Evolutionary conservation across 1,139 yeast species (phyloP), one percentile per base, ranked within the genome.

Genomic region (Taiozyma sp.): DNA sequence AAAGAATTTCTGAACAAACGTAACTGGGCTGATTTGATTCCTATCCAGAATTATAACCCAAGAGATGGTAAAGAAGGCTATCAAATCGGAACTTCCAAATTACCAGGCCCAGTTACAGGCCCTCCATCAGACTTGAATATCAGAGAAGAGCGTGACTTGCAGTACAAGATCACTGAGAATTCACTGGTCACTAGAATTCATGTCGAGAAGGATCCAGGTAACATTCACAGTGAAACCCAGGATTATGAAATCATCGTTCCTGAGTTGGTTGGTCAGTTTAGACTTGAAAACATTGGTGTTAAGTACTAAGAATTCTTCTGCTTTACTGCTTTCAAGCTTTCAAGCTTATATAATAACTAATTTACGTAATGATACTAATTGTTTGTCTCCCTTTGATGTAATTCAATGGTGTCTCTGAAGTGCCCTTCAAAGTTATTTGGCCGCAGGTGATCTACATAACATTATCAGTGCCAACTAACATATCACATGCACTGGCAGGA

Each of bases 191-290:
- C 91, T 9, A 81, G 88, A 1, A 68, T 90, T 43, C 90, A 84
- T 60, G 85, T 88, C 49, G 97, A 91, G 65, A 74, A 75, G 51
- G 83, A 87, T 57, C 74, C 76, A 24, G 61, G 57, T n/a, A 75
- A 79, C 54, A 62, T 70, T 1, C 69, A 73, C n/a, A 80, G 87
- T 45, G 71, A 74, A 38, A 83, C 92, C 5, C 75, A 77, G 40
- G 82, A 75, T 43, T 91, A 89, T 66, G 88, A 86, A 61, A 69
- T 89, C 41, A 67, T 84, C 50, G 80, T 90, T 54, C 97, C 97
- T 1, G 78, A 79, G 38, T 71, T 85, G 14, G 32, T 51, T 10
- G 58, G 59, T 2, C 53, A 53, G 13, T 48, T 50, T 36, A 44
- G 45, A 4, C 45, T 65, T 44, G 46, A 57, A 22, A 51, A 58